A percentile compares a stretch with the other conserved stretches of the same genome.
phyloP scores from a whole-genome alignment of 2,329 filamentous ascomycete genomes.

The Alternaria brassicae region DNA sequence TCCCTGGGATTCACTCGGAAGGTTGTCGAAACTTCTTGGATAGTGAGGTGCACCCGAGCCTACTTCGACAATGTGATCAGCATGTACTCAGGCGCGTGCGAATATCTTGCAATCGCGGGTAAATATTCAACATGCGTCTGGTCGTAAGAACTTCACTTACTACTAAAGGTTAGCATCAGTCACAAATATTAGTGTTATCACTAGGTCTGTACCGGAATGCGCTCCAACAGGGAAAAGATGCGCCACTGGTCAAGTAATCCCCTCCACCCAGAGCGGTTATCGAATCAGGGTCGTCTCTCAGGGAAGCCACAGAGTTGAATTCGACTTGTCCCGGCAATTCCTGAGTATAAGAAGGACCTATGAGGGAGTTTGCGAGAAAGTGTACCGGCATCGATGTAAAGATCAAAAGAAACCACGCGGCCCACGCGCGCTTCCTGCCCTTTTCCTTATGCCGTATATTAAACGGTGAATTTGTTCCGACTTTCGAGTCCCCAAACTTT shows the following conservation, averaged over 20 bases:
- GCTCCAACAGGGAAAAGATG: neutral
- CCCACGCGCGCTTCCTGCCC: neutral
- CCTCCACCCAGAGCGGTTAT: neutral
- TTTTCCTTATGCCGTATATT: neutral
- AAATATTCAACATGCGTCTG: neutral
- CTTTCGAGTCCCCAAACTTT: neutral
- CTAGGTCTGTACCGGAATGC: neutral
- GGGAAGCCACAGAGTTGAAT: neutral
- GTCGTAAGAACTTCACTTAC: neutral
- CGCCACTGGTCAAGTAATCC: neutral
- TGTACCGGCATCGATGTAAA: neutral
- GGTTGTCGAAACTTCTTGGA: neutral
- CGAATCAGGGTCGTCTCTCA: too few relatives aligned
- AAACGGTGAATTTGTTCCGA: neutral
- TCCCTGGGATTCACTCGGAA: neutral
- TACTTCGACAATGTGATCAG: neutral
- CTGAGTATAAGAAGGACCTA: neutral
- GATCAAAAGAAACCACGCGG: neutral
- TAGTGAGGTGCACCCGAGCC: neutral
- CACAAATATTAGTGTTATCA: neutral
- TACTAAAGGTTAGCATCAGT: neutral
- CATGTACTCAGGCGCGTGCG: neutral
- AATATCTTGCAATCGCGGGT: neutral
- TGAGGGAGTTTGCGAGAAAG: neutral
- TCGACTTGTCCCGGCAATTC: neutral